Evolutionary conservation across 805 yeast genomes (phyloP).

Genomic region (Candida dajiaensis): DNA sequence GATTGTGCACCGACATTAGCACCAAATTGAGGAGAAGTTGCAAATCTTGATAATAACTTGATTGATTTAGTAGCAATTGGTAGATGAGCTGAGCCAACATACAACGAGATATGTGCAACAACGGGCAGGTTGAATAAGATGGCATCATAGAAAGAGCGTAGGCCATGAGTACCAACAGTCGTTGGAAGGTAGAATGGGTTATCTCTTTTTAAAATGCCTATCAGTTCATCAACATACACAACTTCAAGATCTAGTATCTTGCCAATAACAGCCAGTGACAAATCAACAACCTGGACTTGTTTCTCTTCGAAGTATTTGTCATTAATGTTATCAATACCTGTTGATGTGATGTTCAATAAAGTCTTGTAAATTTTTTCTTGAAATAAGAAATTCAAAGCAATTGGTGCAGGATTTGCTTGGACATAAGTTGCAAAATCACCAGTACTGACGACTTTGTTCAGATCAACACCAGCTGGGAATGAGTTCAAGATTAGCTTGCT

Average conservation of each 20-base stretch:
- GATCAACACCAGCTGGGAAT: constrained; percentile 43
- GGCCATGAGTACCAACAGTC: constrained; percentile 49
- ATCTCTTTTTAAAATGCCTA: constrained; percentile 42
- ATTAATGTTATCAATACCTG: constrained; percentile 53
- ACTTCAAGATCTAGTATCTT: constrained; percentile 48
- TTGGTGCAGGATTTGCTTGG: constrained; percentile 65
- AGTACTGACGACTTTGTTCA: constrained; percentile 42
- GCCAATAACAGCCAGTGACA: constrained; percentile 39
- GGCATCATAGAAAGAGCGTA: constrained; percentile 64
- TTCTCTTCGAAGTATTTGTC: constrained; percentile 31
- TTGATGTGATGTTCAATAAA: constrained; percentile 49
- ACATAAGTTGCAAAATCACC: constrained; percentile 43
- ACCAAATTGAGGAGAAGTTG: constrained; percentile 43
- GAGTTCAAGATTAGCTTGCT: constrained; percentile 46
- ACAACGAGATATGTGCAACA: constrained; percentile 68
- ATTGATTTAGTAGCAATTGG: constrained; percentile 50
- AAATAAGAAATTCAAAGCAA: constrained; percentile 56
- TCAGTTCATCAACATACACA: constrained; percentile 48
- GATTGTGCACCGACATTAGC: constrained; percentile 28
- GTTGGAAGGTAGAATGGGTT: constrained; percentile 26
- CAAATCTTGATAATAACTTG: constrained; percentile 43
- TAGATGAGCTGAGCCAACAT: constrained; percentile 53
- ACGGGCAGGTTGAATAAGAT: constrained; percentile 64
- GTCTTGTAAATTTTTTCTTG: constrained; percentile 49
- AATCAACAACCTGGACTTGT: constrained; percentile 31